These are phyloP conservation scores for Neurospora tetrasperma DNA, from an alignment of 495 filamentous ascomycete species.

Conservation along the genomic window DNA sequence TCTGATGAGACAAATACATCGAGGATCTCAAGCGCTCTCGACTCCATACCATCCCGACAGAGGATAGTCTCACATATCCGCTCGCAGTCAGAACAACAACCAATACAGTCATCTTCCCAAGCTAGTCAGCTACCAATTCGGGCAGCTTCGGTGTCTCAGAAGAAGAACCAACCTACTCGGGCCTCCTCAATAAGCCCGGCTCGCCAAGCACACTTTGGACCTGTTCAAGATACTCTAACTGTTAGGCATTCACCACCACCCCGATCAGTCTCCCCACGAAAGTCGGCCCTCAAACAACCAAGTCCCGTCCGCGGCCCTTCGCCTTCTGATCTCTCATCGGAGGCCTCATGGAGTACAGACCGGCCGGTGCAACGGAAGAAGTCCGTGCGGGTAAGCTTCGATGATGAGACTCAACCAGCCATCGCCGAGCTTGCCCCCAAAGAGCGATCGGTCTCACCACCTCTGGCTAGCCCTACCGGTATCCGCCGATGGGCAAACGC, in stretches of 20 bases:
- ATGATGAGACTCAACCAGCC: conserved; percentile 44
- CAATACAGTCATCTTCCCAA: background rate
- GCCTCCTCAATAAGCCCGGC: conserved; percentile 13
- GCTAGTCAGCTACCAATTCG: background rate
- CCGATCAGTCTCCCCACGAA: conserved; percentile 72
- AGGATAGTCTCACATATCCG: conserved; percentile 5
- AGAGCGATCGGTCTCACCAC: conserved; percentile 39
- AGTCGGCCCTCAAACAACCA: conserved; percentile 70
- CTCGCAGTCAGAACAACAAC: background rate
- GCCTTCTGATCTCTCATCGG: conserved; percentile 33
- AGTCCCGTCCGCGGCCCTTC: conserved; percentile 41
- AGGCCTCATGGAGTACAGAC: conserved; percentile 40
- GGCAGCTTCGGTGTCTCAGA: background rate
- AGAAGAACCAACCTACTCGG: conserved; percentile 12
- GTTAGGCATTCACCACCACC: conserved; percentile 68
- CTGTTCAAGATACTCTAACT: conserved; percentile 37
- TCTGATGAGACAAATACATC: conserved; percentile 6
- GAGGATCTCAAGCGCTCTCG: conserved; percentile 17
- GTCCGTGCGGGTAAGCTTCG: conserved; percentile 73
- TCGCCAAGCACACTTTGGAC: conserved; percentile 65
- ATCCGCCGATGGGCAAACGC: conserved; percentile 35
- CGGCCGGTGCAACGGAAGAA: conserved; percentile 50
- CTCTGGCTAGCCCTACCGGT: conserved; percentile 40
- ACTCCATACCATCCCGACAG: conserved; percentile 25
- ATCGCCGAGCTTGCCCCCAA: conserved; percentile 47